Base-by-base conservation (phyloP, 164 flowering plant genomes). In the Tetracentron sinense region DNA sequence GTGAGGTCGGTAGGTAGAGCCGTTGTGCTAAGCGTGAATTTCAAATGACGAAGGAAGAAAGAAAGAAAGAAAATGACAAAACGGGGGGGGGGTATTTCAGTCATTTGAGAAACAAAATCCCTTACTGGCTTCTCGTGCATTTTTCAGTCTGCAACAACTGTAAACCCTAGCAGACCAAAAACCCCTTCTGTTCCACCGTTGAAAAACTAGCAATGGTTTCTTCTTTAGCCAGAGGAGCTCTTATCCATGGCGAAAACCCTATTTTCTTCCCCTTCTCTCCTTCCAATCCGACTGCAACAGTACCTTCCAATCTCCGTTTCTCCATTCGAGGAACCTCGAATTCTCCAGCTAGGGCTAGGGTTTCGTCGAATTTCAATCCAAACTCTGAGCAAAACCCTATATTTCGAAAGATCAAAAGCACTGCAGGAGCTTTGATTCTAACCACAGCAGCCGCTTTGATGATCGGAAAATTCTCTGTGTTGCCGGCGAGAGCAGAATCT, bases 401-500 rank as follows among this genome's bases (percentile, higher is more conserved):
- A 19, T 17, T 63, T 27, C 70, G 56, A 6, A 63, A 44, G 19
- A 68, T 84, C 42, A 74, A 72, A 46, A 62, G 56, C 55, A 56
- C 77, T 19, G 69, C 83, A 38, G 61, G 53, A 48, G 55, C 81
- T 4, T 63, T 76, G 19, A 44, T 84, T 30, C 31, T 84, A 38
- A 50, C 81, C 12, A 77, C 79, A 17, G 76, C 73, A 17, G 56
- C 83, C 6, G 62, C 72, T 0, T 50, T 81, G 1, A 52, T 74
- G 58, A 17, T 74, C 47, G 77, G 74, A 1, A 77, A 49, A 14
- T 62, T 78, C 56, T 58, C 71, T 1, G 31, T 20, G 6, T 35
- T 62, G 8, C 83, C 78, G 0, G 85, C 84, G 11, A 75, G 69
- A 58, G 88, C 91, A 3, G 79, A 79, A 29, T 4, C 74, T 30